Base-by-base conservation (phyloP, 352 stramenopile species). In the Lagenidium giganteum region DNA sequence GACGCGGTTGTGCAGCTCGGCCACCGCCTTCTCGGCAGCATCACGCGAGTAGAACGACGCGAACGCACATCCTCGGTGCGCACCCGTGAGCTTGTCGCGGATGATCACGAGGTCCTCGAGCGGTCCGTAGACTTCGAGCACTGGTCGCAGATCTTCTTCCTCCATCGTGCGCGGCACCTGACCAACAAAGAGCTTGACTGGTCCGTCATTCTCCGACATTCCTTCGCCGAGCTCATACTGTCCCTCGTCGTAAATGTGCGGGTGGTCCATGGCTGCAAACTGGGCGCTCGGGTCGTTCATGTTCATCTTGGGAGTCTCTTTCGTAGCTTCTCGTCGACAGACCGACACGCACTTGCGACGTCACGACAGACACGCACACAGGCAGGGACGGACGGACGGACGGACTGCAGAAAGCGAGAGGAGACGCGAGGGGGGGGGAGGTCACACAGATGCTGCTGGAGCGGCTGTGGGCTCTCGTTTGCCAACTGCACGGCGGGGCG, bases 31-130 rank as follows among this genome's bases (percentile, higher is more conserved):
- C 21, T 94, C 78, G 23, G 84, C 87, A 1, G 70, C 80, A 9
- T 87, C 66, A 29, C 65, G 70, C 37, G 73, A 57, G 53, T 73
- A 87, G 60, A 89, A 96, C 16, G 83, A 95, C 18, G 88, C 71
- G 48, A 96, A 96, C 3, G 87, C 87, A 47, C 87, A 96, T 47
- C 87, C 86, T 36, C 84, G 74, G 55, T 95, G 83, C 23, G 78
- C 64, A 23, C 79, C 79, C 22, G 80, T 95, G 55, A 92, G 67
- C 61, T 93, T 95, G 64, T 96, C 87, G n/a, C 87, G 69, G 60
- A 96, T 96, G 64, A 96, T 86, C 34, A 87, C 76, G 27, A 96
- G 62, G 49, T 96, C 84, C 37, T 91, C 79, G 3, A 96, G 60
- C 33, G 69, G 63, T 0, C 87, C 87, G 47, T 87, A 95, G 17